Evolutionary conservation across 345 rosid species (phyloP), one percentile per base, ranked within the genome.

Genomic region (Lepidium didymum): DNA sequence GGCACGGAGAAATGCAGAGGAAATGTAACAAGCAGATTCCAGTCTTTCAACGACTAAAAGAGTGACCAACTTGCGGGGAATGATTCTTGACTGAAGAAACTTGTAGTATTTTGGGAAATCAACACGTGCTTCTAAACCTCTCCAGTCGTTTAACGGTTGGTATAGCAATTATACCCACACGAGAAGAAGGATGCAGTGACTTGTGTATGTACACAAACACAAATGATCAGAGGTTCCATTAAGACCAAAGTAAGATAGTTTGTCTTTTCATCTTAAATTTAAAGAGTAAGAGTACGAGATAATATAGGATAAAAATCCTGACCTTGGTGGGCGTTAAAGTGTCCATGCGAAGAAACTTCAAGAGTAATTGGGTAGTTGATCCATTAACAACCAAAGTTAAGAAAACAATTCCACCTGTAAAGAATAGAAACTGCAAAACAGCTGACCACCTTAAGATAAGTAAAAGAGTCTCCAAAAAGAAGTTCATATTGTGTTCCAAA

Each of bases 1-100:
- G 49, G 91, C 95, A 21, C 93, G 87, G 60, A 94, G 91, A 86
- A 94, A 94, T 73, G 99, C 96, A 60, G 99, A 96, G 75, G 97
- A 86, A 40, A 94, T 69, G 80, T 78, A 88, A 50, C 97, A 91
- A 14, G 87, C 86, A 75, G 82, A 84, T 87, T 91, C 97, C 73
- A 94, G 67, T 76, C 95, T 84, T 75, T 83, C 86, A 64, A 84
- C 93, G 37, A 81, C 85, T 82, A 94, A 82, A 81, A 80, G 80
- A 21, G 84, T 81, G 68, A 83, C 81, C 75, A 91, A 53, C 74
- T 86, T 94, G 53, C 50, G 82, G 1, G 97, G 92, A 69, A 76
- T 69, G 34, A 83, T 56, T 62, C 83, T 74, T 55, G 84, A 54
- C 56, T 80, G 89, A 72, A 94, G 90, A 78, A 83, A 73, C 80